Base-by-base conservation (phyloP, 257 asterid genomes). In the Solanum sitiens region DNA sequence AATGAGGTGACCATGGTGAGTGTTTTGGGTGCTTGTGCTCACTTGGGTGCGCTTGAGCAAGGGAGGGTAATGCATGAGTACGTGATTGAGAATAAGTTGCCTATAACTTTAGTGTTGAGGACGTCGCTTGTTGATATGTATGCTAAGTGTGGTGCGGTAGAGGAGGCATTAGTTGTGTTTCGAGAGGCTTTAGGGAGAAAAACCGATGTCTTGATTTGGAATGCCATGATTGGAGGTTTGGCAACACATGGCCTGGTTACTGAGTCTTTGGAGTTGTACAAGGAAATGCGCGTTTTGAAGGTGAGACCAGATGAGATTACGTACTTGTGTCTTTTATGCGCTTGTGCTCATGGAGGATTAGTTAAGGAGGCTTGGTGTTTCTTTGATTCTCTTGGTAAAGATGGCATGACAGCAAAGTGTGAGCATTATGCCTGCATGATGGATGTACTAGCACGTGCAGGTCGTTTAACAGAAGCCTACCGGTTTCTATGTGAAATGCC, bases 1-100 rank as follows among this genome's bases (percentile, higher is more conserved):
- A 96, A 95, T 86, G 98, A 94, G 88, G 98, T 96, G 47, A 96
- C 98, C 2, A 93, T 96, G 96, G 95, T 95, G 76, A 95, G 98
- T 63, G 90, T 90, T 45, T 85, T 96, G 56, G 89, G 93, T 83
- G 98, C 98, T 83, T 96, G 98, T 88, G 91, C 98, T 83, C 94
- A 96, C 91, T 87, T 95, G 88, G 98, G 98, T 63, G 93, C 94
- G 8, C 95, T 95, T 42, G 96, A 93, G 89, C 94, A 90, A 88
- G 98, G 98, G 32, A 94, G 90, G 88, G 86, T 25, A 4, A 91
- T 95, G 94, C 98, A 95, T 83, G 39, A 16, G 6, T 92, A 91
- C n/a, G 84, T 93, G 18, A 72, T 90, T 3, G 94, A 92, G 42
- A 89, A 95, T 6, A 44, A 74, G 33, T 85, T 95, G 90, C 94